These are phyloP conservation scores for Tuber indicum DNA, from an alignment of 495 filamentous ascomycete species.

Conservation along the genomic window DNA sequence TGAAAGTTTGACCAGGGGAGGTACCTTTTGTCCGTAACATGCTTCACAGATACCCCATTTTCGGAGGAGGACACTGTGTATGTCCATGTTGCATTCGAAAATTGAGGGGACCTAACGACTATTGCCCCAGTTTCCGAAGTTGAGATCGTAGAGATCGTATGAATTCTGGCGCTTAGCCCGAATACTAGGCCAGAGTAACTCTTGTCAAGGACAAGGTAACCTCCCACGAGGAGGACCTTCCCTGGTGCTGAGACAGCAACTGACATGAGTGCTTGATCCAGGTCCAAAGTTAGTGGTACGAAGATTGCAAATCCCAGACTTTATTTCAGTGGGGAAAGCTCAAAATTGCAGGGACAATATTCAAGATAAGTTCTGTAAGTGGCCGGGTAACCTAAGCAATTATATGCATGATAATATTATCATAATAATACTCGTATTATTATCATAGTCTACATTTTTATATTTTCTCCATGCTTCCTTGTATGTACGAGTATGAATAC, in stretches of 20 bases:
- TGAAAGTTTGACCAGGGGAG: conserved; percentile 17
- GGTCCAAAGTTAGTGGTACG: not conserved
- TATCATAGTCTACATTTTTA: too few species aligned
- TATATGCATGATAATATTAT: not conserved
- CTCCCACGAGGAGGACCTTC: conserved; percentile 90
- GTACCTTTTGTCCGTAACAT: conserved; percentile 60
- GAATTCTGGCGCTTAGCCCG: conserved; percentile 87
- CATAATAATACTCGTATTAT: not conserved
- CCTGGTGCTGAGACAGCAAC: conserved; percentile 81
- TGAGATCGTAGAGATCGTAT: conserved; percentile 59
- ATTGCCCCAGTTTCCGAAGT: conserved; percentile 50
- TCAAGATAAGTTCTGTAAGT: not conserved
- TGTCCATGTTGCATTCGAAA: conserved; percentile 74
- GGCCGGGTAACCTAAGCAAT: not conserved
- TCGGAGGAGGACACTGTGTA: conserved; percentile 64
- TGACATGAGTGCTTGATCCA: conserved; percentile 16
- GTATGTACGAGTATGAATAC: too few species aligned
- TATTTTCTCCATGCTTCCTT: not conserved
- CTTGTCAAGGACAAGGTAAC: conserved; percentile 89
- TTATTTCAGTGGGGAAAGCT: not conserved
- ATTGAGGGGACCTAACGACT: conserved; percentile 80
- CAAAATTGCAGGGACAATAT: not conserved
- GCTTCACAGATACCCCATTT: conserved; percentile 70
- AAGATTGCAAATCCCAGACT: not conserved
- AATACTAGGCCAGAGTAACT: conserved; percentile 85